These are phyloP conservation scores for Nothophoma quercina DNA, from an alignment of 2,329 filamentous ascomycete genomes.

Conservation along the genomic window DNA sequence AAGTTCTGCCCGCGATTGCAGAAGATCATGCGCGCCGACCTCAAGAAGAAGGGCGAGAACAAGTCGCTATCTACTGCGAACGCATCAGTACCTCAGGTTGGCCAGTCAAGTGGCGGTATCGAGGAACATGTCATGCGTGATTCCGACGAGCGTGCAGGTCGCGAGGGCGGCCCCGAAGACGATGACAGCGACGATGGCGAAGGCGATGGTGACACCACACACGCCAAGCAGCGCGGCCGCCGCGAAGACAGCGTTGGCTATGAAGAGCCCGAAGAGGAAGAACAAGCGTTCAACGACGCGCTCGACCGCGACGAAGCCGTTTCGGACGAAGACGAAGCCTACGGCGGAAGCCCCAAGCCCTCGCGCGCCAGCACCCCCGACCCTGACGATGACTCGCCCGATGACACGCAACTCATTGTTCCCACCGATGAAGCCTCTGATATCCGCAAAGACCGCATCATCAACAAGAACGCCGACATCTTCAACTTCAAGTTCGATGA, in stretches of 20 bases:
- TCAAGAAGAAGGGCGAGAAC: constrained; percentile 76
- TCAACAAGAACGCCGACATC: constrained; percentile 66
- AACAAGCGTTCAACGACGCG: constrained; percentile 74
- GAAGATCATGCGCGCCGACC: constrained; percentile 74
- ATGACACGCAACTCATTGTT: constrained; percentile 31
- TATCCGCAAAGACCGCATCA: constrained; percentile 46
- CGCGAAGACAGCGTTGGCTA: constrained; percentile 85
- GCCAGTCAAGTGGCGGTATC: constrained; percentile 65
- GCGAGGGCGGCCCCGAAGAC: constrained; percentile 67
- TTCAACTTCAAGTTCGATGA: constrained; percentile 83
- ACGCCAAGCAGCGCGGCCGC: constrained; percentile 77
- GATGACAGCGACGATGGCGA: constrained; percentile 75
- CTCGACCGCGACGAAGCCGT: constrained; percentile 68
- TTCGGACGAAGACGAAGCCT: constrained; percentile 59
- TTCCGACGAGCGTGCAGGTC: constrained; percentile 43
- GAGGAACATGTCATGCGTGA: constrained; percentile 57
- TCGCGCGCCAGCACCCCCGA: constrained; percentile 46
- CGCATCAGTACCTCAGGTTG: constrained; percentile 79
- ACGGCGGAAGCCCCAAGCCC: constrained; percentile 55
- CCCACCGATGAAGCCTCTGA: constrained; percentile 42
- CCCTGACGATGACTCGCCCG: constrained; percentile 35
- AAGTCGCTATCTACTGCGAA: constrained; percentile 60
- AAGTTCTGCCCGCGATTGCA: constrained; percentile 79
- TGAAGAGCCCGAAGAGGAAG: constrained; percentile 90
- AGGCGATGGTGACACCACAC: constrained; percentile 65